Evolutionary conservation across 2,329 filamentous ascomycete species (phyloP), one percentile per base, ranked within the genome.

Genomic region (Fusarium citri): DNA sequence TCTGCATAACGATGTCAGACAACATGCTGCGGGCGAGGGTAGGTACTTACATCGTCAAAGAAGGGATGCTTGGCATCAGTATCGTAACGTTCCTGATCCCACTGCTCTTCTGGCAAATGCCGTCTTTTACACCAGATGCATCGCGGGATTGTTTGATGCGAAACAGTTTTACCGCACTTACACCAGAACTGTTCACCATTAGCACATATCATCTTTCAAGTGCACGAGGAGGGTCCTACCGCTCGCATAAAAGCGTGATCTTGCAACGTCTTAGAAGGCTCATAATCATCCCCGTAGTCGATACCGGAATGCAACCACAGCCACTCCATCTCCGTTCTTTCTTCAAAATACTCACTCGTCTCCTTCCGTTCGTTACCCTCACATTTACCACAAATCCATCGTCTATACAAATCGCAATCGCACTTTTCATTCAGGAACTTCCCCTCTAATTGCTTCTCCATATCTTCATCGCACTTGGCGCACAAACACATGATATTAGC

Each of bases 101-200:
- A 72, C 23, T 72, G 42, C 1, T 8, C 14, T 14, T 72, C 64
- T 28, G 55, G 57, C 0, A 64, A 15, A 22, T 72, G 70, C 1
- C 67, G 57, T 3, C 70, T 55, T 37, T 45, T 71, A 15, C 70
- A 73, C 70, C 64, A 71, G 3, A 49, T 71, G 6, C 70, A 73
- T 8, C 70, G 54, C 0, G 59, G 28, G 0, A 48, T 15, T 1
- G 58, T 59, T 6, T 18, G 34, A 2, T 60, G 31, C 0, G 48
- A 18, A 5, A 71, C 55, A 0, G 22, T 42, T 3, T 30, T 67
- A 2, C 60, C 70, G 15, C 70, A 72, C 0, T 25, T 50, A 20
- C 70, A 73, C 70, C 67, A 72, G 15, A 66, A 42, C 70, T 72
- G 5, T 0, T 1, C n/a, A 1, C 0, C 2, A n/a, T n/a, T n/a